A percentile compares a stretch with the other conserved stretches of the same genome.
Conservation (phyloP, 495 filamentous ascomycete species). For the Penicillium parvum region DNA sequence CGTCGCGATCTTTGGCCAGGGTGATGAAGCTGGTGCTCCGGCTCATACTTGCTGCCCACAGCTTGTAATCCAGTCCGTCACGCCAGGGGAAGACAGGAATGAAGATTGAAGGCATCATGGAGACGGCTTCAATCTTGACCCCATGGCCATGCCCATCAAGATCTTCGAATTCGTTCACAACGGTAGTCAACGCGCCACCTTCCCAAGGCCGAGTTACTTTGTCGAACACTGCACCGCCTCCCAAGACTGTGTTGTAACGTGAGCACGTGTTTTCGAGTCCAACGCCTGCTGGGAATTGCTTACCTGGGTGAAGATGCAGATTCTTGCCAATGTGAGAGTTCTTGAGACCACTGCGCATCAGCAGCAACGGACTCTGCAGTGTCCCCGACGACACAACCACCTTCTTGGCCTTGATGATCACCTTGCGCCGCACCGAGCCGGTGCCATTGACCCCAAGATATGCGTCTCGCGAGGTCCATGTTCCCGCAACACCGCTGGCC, state of each 20-base stretch:
- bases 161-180: conserved; percentile 75
- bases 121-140: conserved; percentile 68
- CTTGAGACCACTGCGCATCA: conserved; percentile 67
- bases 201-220: conserved; percentile 73
- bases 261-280: background rate
- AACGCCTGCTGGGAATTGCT: conserved; percentile 1
- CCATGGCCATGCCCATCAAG: conserved; percentile 80
- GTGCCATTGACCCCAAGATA: conserved; percentile 51
- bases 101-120: conserved; percentile 59
- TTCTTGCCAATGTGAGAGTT: conserved; percentile 83
- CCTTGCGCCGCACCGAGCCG: conserved; percentile 45
- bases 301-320: conserved; percentile 73
- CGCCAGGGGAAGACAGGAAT: conserved; percentile 59
- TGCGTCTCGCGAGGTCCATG: conserved; percentile 67
- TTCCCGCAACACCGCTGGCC: conserved; percentile 64
- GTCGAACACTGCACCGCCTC: conserved; percentile 58
- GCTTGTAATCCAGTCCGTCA: conserved; percentile 63
- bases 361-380: conserved; percentile 68
- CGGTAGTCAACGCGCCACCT: conserved; percentile 69
- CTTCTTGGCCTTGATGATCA: conserved; percentile 74
- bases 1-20: conserved; percentile 65
- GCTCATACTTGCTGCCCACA: conserved; percentile 53
- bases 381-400: conserved; percentile 74
- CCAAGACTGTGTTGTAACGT: conserved; percentile 35
- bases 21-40: conserved; percentile 65